phyloP scores from a whole-genome alignment of 2,329 filamentous ascomycete genomes.

The Clarireedia hainanense region DNA sequence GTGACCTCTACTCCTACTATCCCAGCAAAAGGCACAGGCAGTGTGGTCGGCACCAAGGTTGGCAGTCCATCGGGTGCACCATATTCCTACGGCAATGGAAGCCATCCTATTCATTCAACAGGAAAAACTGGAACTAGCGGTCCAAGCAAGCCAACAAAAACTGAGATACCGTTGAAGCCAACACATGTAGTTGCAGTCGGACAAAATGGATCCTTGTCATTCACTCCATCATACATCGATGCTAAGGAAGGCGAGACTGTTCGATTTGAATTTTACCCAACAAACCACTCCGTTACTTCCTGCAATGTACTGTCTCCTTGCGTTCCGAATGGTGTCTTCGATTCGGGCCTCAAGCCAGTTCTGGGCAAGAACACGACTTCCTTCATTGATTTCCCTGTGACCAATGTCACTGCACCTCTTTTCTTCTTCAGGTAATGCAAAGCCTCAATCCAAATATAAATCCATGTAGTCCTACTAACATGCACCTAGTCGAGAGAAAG shows the following conservation, averaged over 20 bases:
- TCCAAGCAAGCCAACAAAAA: neutral
- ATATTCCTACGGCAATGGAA: constrained; percentile 4
- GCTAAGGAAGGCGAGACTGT: constrained; percentile 11
- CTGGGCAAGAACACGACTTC: constrained; percentile 6
- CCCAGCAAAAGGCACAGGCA: neutral
- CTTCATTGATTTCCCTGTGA: constrained; percentile 11
- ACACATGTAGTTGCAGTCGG: constrained; percentile 11
- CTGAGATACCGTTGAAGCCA: neutral
- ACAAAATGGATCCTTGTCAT: constrained; percentile 8
- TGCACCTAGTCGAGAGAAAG: constrained; percentile 3
- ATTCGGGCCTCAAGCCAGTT: constrained; percentile 9
- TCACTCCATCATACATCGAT: constrained; percentile 6
- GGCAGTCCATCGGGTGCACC: neutral
- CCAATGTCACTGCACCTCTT: constrained; percentile 2
- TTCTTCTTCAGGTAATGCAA: constrained; percentile 8
- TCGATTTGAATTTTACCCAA: constrained; percentile 9
- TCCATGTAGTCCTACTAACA: neutral
- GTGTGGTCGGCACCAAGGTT: neutral
- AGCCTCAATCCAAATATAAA: neutral
- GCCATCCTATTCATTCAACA: neutral
- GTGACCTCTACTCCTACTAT: constrained; percentile 3
- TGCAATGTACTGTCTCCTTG: constrained; percentile 8
- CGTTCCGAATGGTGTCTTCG: constrained; percentile 6
- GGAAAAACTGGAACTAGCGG: neutral
- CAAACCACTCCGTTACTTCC: constrained; percentile 10